These are phyloP conservation scores for Capillidium heterosporum DNA, from an alignment of 371 early-diverging fungal genomes.

Conservation along the genomic window DNA sequence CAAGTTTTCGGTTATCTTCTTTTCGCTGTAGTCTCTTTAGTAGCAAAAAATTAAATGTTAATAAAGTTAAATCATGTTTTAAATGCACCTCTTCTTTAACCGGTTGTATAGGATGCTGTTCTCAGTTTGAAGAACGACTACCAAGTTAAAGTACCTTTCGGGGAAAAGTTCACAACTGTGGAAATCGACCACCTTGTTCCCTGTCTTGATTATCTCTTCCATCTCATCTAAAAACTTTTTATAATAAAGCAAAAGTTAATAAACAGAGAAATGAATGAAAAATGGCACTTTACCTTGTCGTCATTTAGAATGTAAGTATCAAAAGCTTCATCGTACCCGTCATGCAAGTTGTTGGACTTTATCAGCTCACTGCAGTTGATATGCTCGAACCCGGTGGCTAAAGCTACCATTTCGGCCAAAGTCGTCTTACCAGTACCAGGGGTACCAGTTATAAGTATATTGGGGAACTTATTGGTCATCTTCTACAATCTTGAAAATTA, in stretches of 20 bases:
- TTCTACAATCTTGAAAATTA: no score
- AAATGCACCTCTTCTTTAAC: conserved; percentile 50
- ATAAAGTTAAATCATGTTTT: not conserved
- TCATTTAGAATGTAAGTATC: conserved; percentile 86
- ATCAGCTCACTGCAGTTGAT: conserved; percentile 81
- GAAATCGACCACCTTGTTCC: conserved; percentile 82
- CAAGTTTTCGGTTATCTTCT: conserved; percentile 91
- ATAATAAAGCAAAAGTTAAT: conserved; percentile 24
- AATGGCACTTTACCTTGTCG: conserved; percentile 41
- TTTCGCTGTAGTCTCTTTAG: conserved; percentile 53
- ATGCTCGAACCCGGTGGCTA: conserved; percentile 40
- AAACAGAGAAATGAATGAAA: not conserved
- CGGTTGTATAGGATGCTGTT: conserved; percentile 67
- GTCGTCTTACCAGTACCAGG: conserved; percentile 98
- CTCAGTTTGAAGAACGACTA: conserved; percentile 75
- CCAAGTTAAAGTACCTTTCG: conserved; percentile 92
- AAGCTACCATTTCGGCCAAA: conserved; percentile 59
- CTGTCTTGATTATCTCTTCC: conserved; percentile 53
- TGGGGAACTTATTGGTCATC: conserved; percentile 24
- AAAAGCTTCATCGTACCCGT: conserved; percentile 71
- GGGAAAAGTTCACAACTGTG: conserved; percentile 90
- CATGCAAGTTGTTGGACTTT: conserved; percentile 69
- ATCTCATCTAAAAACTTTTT: conserved; percentile 40
- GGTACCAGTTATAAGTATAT: conserved; percentile 94
- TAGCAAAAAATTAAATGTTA: not conserved